phyloP scores from a whole-genome alignment of 2,329 filamentous ascomycete species.

The Geosmithia morbida region DNA sequence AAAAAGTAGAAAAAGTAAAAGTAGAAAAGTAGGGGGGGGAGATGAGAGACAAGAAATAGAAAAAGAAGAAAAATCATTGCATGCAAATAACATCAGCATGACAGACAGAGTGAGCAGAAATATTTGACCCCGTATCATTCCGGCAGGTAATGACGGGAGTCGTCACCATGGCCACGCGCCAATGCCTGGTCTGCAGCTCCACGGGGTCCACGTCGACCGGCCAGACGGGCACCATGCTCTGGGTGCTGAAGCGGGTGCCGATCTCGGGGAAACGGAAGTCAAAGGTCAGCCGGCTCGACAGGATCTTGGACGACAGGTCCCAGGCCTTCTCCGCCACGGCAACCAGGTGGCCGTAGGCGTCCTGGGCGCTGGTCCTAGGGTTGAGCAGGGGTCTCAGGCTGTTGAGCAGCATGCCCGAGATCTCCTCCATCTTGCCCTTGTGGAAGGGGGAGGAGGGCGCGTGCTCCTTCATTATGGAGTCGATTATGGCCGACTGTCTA shows the following conservation, averaged over 20 bases:
- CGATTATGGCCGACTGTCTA: slow-evolving; percentile 19
- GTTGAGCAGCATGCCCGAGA: slow-evolving; percentile 22
- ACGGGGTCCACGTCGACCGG: slow-evolving; percentile 18
- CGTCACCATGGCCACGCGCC: slow-evolving; percentile 36
- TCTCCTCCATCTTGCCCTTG: slow-evolving; percentile 21
- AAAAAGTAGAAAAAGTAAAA: slow-evolving; percentile 1
- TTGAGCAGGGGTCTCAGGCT: slow-evolving; percentile 25
- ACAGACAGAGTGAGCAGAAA: slow-evolving; percentile 27
- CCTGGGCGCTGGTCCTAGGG: slow-evolving; percentile 6
- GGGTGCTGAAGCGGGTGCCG: slow-evolving; percentile 29
- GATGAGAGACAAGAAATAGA: background rate
- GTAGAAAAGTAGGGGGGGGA: background rate
- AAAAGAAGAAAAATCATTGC: slow-evolving; percentile 14
- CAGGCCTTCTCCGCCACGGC: slow-evolving; percentile 24
- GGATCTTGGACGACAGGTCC: slow-evolving; percentile 30
- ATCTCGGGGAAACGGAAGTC: slow-evolving; percentile 35
- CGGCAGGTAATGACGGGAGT: slow-evolving; percentile 40
- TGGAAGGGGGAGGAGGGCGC: slow-evolving; percentile 12
- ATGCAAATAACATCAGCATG: slow-evolving; percentile 34
- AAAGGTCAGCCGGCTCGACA: slow-evolving; percentile 26
- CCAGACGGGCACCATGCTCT: slow-evolving; percentile 33
- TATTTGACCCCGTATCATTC: slow-evolving; percentile 31
- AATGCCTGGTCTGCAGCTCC: slow-evolving; percentile 33
- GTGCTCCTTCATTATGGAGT: slow-evolving; percentile 18
- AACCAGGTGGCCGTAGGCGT: slow-evolving; percentile 27